phyloP scores from a whole-genome alignment of 73 alveolate species.

The Symbiodinium natans region DNA sequence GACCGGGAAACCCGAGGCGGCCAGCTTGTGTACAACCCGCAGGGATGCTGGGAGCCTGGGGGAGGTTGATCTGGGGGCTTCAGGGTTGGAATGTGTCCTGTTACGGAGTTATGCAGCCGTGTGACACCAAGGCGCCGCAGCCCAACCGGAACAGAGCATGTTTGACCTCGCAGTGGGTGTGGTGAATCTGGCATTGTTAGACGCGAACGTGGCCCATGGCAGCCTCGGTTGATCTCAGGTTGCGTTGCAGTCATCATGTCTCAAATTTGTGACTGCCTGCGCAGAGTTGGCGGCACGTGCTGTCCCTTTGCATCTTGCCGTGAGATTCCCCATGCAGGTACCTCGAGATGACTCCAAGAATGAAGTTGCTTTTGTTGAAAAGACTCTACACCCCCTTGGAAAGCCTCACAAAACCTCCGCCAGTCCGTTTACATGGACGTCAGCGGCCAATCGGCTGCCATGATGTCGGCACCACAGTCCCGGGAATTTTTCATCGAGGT shows the following conservation, averaged over 20 bases:
- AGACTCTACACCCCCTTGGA: no score
- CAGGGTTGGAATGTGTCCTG: constrained; percentile 8
- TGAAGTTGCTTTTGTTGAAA: no score
- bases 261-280: not conserved
- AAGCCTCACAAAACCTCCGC: not conserved
- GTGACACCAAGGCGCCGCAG: not conserved
- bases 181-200: not conserved
- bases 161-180: not conserved
- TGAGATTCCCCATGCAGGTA: no score
- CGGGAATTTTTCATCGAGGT: no score
- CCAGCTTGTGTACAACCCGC: not conserved
- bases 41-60: not conserved
- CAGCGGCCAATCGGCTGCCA: constrained; percentile 28
- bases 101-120: not conserved
- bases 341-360: no score
- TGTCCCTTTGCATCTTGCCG: no score
- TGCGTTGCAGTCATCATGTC: not conserved
- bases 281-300: no score
- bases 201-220: no score
- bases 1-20: not conserved
- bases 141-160: not conserved
- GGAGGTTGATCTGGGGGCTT: not conserved
- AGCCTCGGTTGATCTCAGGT: not conserved
- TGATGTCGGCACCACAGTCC: constrained; percentile 32
- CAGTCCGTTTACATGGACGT: constrained; percentile 90